These are phyloP conservation scores for Fusarium falciforme DNA, from an alignment of 2,329 filamentous ascomycete species.

Conservation along the genomic window DNA sequence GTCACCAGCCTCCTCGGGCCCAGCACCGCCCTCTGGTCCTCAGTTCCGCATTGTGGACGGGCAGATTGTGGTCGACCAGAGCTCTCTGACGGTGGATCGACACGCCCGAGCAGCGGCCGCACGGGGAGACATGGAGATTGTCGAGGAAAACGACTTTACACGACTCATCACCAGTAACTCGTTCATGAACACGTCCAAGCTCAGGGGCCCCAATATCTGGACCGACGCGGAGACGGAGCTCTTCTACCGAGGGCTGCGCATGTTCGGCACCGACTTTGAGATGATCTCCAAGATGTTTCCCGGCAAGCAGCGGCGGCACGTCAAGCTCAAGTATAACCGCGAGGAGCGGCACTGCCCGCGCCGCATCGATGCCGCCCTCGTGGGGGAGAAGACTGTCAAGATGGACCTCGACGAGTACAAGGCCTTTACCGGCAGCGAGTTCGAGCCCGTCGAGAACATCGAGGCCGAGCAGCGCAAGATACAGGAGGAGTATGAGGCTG, in stretches of 20 bases:
- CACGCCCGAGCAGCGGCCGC: constrained; percentile 70
- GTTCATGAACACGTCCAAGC: constrained; percentile 71
- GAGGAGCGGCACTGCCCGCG: constrained; percentile 77
- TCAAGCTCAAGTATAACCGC: constrained; percentile 86
- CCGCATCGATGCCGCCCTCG: constrained; percentile 72
- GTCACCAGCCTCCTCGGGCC: constrained; percentile 32
- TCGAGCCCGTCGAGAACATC: constrained; percentile 66
- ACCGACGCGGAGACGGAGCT: constrained; percentile 75
- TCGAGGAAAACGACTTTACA: constrained; percentile 85
- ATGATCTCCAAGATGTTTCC: constrained; percentile 83
- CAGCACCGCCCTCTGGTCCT: constrained; percentile 55
- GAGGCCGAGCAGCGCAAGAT: constrained; percentile 64
- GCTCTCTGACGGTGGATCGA: constrained; percentile 74
- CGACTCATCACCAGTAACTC: constrained; percentile 75
- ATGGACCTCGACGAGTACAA: constrained; percentile 73
- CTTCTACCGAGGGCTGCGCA: constrained; percentile 80
- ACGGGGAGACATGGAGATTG: constrained; percentile 65
- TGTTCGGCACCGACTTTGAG: constrained; percentile 86
- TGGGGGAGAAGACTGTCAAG: constrained; percentile 66
- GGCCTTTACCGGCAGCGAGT: constrained; percentile 62
- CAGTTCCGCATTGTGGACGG: constrained; percentile 76
- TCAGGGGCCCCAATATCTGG: constrained; percentile 76
- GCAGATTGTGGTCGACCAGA: constrained; percentile 77
- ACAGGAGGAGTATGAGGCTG: constrained; percentile 58
- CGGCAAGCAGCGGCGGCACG: constrained; percentile 75